Evolutionary conservation across 192 early-diverging fungal species (phyloP).

Genomic region (Pilobolus umbonatus): DNA sequence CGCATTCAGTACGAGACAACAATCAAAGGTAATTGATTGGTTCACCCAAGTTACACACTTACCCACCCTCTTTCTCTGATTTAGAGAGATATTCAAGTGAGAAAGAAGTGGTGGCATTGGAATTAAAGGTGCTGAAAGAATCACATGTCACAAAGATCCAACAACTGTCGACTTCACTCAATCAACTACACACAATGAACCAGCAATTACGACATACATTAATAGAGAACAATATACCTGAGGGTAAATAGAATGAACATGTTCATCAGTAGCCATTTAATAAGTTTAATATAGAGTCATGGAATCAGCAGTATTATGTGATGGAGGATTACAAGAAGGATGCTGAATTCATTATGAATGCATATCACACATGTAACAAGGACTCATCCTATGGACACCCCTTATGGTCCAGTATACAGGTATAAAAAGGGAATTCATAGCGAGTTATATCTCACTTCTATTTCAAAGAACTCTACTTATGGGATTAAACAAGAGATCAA

Average conservation of each 20-base stretch:
- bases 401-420: slow-evolving; percentile 9
- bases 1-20: neutral
- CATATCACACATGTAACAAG: slow-evolving; percentile 6
- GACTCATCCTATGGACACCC: neutral
- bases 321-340: slow-evolving; percentile 5
- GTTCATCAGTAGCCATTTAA: neutral
- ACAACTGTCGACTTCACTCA: slow-evolving; percentile 3
- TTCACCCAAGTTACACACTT: neutral
- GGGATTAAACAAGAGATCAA: slow-evolving; percentile 4
- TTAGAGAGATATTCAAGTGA: slow-evolving; percentile 10
- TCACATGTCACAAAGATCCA: slow-evolving; percentile 14
- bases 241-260: neutral
- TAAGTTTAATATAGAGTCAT: neutral
- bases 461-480: neutral
- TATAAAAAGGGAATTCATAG: neutral
- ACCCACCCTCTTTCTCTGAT: neutral
- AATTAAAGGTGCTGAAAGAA: slow-evolving; percentile 17
- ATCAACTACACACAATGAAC: neutral
- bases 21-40: slow-evolving; percentile 5
- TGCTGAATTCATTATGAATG: slow-evolving; percentile 8
- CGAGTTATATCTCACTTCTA: neutral
- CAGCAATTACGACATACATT: slow-evolving; percentile 4
- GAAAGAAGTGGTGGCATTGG: neutral
- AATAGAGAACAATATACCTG: slow-evolving; percentile 3
- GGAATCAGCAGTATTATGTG: neutral